These are phyloP conservation scores for Annona cherimola DNA, from an alignment of 164 flowering plant species.

Conservation along the genomic window DNA sequence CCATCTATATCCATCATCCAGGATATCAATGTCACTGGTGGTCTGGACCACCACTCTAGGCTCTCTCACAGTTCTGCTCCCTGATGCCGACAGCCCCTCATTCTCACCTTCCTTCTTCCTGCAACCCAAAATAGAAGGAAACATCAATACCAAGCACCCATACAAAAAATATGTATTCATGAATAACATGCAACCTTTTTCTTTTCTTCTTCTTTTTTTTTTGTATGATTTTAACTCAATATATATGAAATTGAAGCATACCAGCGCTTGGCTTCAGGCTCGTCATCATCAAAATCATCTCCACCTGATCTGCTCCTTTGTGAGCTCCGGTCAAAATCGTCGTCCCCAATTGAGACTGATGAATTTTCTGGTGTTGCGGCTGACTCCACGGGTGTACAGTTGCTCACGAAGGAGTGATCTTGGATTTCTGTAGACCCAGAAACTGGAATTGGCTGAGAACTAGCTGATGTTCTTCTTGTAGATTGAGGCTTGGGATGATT, in stretches of 20 bases:
- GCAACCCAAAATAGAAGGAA: slow-evolving; percentile 13
- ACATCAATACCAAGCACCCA: no score
- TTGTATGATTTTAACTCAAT: no score
- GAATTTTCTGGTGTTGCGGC: slow-evolving; percentile 62
- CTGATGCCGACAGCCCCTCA: slow-evolving; percentile 48
- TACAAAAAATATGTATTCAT: no score
- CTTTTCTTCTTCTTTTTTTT: no score
- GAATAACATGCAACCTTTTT: no score
- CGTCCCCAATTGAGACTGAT: slow-evolving; percentile 60
- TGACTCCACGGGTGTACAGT: slow-evolving; percentile 27
- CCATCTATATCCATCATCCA: slow-evolving; percentile 91
- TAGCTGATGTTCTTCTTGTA: slow-evolving; percentile 34
- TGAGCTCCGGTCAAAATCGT: slow-evolving; percentile 51
- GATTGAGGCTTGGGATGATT: slow-evolving; percentile 82
- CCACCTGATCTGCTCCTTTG: slow-evolving; percentile 49
- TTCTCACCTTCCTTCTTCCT: slow-evolving; percentile 74
- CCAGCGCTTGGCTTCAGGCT: slow-evolving; percentile 78
- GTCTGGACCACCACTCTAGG: slow-evolving; percentile 90
- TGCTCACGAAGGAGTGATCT: slow-evolving; percentile 23
- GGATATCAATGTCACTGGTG: slow-evolving; percentile 82
- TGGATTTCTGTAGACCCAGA: slow-evolving; percentile 17
- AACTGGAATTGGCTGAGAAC: slow-evolving; percentile 33
- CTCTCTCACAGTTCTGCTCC: slow-evolving; percentile 70
- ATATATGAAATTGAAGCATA: slow-evolving; percentile 13
- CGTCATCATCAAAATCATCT: slow-evolving; percentile 63